Percentiles rank a stretch among this genome's conserved stretches.
Evolutionary conservation across 495 filamentous ascomycete species (phyloP).

Genomic region (Penicillium antarcticum): DNA sequence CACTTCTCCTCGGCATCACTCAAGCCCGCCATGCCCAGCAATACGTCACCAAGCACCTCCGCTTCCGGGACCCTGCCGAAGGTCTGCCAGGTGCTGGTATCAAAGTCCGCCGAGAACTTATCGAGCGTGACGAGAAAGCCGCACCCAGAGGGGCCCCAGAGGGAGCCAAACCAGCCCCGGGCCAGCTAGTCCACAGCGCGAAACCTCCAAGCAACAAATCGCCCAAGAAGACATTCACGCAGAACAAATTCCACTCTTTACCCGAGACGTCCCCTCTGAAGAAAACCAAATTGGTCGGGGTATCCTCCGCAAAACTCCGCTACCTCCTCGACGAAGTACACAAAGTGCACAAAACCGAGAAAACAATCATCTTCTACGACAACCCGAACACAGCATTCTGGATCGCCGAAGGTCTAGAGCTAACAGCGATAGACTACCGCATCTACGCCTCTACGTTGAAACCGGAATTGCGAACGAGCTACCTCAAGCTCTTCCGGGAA

Average conservation of each 20-base stretch:
- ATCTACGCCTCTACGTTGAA: constrained; percentile 77
- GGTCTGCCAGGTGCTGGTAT: constrained; percentile 51
- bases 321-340: constrained; percentile 75
- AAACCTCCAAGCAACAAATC: constrained; percentile 28
- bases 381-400: constrained; percentile 79
- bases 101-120: constrained; percentile 30
- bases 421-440: constrained; percentile 70
- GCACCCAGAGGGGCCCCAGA: constrained; percentile 15
- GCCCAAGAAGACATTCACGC: constrained; percentile 33
- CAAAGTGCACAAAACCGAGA: constrained; percentile 64
- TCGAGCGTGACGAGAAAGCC: constrained; percentile 16
- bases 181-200: constrained; percentile 13
- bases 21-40: constrained; percentile 58
- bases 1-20: constrained; percentile 50
- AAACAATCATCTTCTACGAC: constrained; percentile 93
- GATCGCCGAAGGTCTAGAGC: constrained; percentile 77
- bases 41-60: constrained; percentile 53
- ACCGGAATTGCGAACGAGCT: constrained; percentile 57
- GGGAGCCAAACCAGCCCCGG: constrained; percentile 3
- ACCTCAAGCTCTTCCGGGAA: constrained; percentile 74
- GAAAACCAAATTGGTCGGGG: constrained; percentile 66
- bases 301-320: constrained; percentile 81
- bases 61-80: constrained; percentile 41
- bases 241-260: constrained; percentile 33
- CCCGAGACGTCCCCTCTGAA: constrained; percentile 51